A percentile compares a stretch with the other conserved stretches of the same genome.
These are phyloP conservation scores for Penicillium mononematosum DNA, from an alignment of 495 filamentous ascomycete genomes.

Conservation along the genomic window DNA sequence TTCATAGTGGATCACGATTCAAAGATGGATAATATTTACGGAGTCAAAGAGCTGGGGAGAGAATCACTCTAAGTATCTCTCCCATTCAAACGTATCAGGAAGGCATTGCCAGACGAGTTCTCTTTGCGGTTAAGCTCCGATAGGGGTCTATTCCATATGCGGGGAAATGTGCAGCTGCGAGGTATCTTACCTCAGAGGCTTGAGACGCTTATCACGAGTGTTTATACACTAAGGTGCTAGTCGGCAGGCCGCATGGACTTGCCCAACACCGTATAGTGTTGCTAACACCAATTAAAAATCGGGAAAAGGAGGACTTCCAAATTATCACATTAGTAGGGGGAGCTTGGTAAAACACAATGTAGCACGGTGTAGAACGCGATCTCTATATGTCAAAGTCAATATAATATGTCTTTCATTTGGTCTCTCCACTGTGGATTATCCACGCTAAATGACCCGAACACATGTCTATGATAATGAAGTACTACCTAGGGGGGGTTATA, in stretches of 20 bases:
- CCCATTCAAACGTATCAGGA: background rate
- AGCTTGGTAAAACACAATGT: background rate
- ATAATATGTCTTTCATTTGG: background rate
- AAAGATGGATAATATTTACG: background rate
- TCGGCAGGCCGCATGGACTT: slow-evolving; percentile 26
- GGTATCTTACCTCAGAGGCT: slow-evolving; percentile 6
- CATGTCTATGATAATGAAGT: background rate
- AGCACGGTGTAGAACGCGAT: background rate
- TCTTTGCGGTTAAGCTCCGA: slow-evolving; percentile 4
- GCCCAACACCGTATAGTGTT: slow-evolving; percentile 11
- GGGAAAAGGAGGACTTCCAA: background rate
- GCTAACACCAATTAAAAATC: background rate
- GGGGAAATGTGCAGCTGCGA: slow-evolving; percentile 1
- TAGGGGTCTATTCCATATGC: background rate
- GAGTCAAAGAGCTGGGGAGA: background rate
- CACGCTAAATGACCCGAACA: background rate
- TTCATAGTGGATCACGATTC: slow-evolving; percentile 16
- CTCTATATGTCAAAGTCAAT: background rate
- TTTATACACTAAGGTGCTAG: background rate
- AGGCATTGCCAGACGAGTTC: slow-evolving; percentile 14
- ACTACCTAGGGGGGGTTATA: background rate
- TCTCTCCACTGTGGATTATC: background rate
- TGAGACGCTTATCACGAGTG: slow-evolving; percentile 2
- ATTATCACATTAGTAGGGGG: background rate
- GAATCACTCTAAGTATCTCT: slow-evolving; percentile 3